Base-by-base conservation (phyloP, 805 yeast genomes). In the Ogataea trehaloabstinens region DNA sequence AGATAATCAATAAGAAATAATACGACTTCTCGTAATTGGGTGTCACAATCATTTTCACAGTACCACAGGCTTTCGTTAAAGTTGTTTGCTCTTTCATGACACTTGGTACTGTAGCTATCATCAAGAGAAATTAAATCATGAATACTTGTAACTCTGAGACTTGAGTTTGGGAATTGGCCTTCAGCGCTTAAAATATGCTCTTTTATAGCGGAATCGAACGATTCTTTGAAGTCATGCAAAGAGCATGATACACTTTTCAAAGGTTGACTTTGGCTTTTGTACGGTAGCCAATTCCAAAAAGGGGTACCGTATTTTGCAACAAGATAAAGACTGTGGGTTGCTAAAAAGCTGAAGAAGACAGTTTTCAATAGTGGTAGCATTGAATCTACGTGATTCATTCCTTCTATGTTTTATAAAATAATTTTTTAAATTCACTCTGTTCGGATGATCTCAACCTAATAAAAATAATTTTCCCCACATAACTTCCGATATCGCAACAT, bases 281-380 rank as follows among this genome's bases (percentile, higher is more conserved):
- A 30, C 7, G 33, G 33, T 7, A 30, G 21, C 33, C 33, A 30
- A 10, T 30, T 30, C 33, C 33, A 30, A 22, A 30, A 8, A 11
- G 33, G 33, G 12, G 33, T 17, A 22, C 13, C 16, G 19, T 30
- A 30, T 16, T 30, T 30, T 10, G 33, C 22, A 16, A 15, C 20
- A 16, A 7, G 6, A 30, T 30, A 30, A 17, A 13, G 6, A 19
- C 33, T 19, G 13, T 13, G 13, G 8, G n/a, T n/a, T n/a, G n/a
- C n/a, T n/a, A n/a, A n/a, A n/a, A n/a, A n/a, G n/a, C n/a, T n/a
- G n/a, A n/a, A n/a, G n/a, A n/a, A n/a, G n/a, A n/a, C n/a, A n/a
- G n/a, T n/a, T n/a, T n/a, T n/a, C n/a, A n/a, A n/a, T n/a, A n/a
- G n/a, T n/a, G n/a, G n/a, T n/a, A n/a, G n/a, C n/a, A n/a, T n/a